Evolutionary conservation across 2,329 filamentous ascomycete species (phyloP).

Genomic region (Helicocarpus griseus): DNA sequence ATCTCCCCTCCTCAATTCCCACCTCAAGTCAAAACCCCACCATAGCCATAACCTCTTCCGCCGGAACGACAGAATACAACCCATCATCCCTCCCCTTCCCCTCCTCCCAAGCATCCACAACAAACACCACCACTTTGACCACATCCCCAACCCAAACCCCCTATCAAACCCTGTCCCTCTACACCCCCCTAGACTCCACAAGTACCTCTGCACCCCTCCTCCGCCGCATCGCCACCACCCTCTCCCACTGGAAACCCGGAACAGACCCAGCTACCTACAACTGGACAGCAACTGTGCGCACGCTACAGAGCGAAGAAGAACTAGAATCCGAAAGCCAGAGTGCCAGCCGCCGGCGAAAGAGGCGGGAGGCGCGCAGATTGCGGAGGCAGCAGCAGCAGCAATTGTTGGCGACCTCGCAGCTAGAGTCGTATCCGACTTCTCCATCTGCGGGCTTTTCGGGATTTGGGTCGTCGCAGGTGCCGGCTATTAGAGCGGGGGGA

Average conservation of each 20-base stretch:
- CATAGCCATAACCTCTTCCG: neutral
- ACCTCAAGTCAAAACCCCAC: neutral
- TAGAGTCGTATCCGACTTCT: no score
- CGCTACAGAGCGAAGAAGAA: constrained; percentile 9
- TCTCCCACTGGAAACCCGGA: constrained; percentile 29
- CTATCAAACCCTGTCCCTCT: constrained; percentile 17
- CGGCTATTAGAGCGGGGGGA: constrained; percentile 6
- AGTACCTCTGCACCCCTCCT: constrained; percentile 12
- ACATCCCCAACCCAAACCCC: neutral
- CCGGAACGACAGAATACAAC: neutral
- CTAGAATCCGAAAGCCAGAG: constrained; percentile 2
- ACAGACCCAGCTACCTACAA: constrained; percentile 24
- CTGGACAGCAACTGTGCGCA: constrained; percentile 21
- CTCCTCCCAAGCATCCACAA: neutral
- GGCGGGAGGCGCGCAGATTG: constrained; percentile 4
- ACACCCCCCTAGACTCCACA: constrained; percentile 19
- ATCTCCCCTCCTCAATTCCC: neutral
- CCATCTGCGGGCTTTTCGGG: neutral
- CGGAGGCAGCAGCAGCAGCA: no score
- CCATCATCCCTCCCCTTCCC: neutral
- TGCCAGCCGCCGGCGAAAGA: constrained; percentile 5
- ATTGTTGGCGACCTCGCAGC: neutral
- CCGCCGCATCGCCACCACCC: constrained; percentile 19
- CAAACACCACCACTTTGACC: neutral
- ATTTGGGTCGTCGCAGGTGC: neutral